Conservation (phyloP, 495 filamentous ascomycete species). For the Schizothecium vesticola region DNA sequence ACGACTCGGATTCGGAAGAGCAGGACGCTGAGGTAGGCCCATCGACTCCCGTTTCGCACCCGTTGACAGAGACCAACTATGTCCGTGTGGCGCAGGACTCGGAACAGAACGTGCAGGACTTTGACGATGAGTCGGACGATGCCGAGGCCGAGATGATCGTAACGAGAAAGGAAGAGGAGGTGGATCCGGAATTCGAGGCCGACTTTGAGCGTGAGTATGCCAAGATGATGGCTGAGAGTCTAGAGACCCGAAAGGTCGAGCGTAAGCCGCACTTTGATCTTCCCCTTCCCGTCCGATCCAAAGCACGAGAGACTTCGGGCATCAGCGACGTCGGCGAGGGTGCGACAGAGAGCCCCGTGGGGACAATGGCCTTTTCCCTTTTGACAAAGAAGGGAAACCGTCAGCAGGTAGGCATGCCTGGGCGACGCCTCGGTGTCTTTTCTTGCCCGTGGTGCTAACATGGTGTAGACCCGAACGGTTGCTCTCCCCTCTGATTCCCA, state of each 20-base stretch:
- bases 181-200: slow-evolving; percentile 89
- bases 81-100: slow-evolving; percentile 34
- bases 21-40: slow-evolving; percentile 45
- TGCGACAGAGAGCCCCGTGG: slow-evolving; percentile 25
- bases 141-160: slow-evolving; percentile 92
- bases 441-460: not conserved
- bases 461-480: slow-evolving; percentile 75
- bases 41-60: too few relatives aligned
- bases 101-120: slow-evolving; percentile 40
- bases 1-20: slow-evolving; percentile 45
- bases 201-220: slow-evolving; percentile 98
- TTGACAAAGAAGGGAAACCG: slow-evolving; percentile 95
- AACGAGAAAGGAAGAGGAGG: slow-evolving; percentile 79
- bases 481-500: slow-evolving; percentile 91
- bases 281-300: slow-evolving; percentile 79
- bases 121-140: slow-evolving; percentile 61
- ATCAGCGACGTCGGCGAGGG: slow-evolving; percentile 39
- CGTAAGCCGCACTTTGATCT: slow-evolving; percentile 92
- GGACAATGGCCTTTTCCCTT: slow-evolving; percentile 85
- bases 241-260: slow-evolving; percentile 90
- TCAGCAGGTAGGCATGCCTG: slow-evolving; percentile 65
- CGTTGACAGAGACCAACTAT: slow-evolving; percentile 9
- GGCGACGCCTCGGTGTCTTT: not conserved
- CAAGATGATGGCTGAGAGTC: slow-evolving; percentile 96
- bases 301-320: slow-evolving; percentile 50